These are phyloP conservation scores for Colletotrichum lindemuthianum DNA, from an alignment of 2,329 filamentous ascomycete species.

Conservation along the genomic window DNA sequence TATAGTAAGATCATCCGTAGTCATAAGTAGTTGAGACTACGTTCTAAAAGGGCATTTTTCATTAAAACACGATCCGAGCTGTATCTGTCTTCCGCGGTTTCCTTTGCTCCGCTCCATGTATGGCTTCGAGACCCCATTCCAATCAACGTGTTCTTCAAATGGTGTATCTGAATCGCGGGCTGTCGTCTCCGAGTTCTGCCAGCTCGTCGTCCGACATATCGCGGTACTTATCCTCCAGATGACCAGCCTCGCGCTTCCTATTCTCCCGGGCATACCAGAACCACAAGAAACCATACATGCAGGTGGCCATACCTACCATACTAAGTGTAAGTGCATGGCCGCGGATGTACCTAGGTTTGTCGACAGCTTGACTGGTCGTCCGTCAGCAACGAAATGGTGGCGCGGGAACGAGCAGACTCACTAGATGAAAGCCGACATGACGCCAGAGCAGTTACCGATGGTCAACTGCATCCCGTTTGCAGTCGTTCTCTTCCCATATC, in stretches of 20 bases:
- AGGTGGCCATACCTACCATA: constrained; percentile 37
- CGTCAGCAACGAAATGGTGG: background rate
- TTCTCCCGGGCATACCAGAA: constrained; percentile 56
- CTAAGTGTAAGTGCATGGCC: constrained; percentile 64
- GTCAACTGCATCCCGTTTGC: constrained; percentile 77
- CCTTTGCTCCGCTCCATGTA: background rate
- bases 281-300: constrained; percentile 49
- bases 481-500: constrained; percentile 80
- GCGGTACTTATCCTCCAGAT: constrained; percentile 50
- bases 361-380: constrained; percentile 50
- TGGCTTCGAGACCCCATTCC: no score
- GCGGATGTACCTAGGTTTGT: constrained; percentile 66
- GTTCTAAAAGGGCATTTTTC: background rate
- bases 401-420: background rate
- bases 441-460: constrained; percentile 75
- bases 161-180: constrained; percentile 60
- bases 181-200: constrained; percentile 62
- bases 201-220: constrained; percentile 58
- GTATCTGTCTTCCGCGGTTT: background rate
- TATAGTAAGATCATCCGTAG: background rate
- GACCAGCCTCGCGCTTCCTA: constrained; percentile 51
- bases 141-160: constrained; percentile 38
- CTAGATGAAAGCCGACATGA: constrained; percentile 46
- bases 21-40: background rate
- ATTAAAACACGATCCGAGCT: background rate